Conservation (phyloP, 148 eudicot species). For the Heliosperma pusillum region DNA sequence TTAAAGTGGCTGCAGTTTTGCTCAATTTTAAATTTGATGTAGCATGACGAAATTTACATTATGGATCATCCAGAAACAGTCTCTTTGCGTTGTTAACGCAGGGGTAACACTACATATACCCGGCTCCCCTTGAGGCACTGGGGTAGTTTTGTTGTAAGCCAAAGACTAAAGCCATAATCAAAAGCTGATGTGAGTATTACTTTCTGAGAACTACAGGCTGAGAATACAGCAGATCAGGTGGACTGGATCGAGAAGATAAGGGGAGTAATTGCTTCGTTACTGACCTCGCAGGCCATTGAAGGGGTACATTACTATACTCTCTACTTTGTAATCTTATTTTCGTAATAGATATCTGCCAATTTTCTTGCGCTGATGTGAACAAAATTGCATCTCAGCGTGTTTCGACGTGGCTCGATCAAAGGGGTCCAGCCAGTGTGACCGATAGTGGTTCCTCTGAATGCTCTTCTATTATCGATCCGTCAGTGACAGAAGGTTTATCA, state of each 20-base stretch:
- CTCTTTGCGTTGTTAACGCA: too few relatives aligned
- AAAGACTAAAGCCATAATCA: not conserved
- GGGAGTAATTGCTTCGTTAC: constrained; percentile 79
- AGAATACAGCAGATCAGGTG: constrained; percentile 74
- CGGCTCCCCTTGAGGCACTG: not conserved
- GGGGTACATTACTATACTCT: constrained; percentile 45
- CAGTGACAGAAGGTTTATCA: constrained; percentile 28
- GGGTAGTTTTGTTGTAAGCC: not conserved
- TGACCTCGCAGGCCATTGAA: constrained; percentile 67
- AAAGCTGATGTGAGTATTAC: constrained; percentile 1
- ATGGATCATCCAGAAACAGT: not conserved
- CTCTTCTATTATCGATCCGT: constrained; percentile 37
- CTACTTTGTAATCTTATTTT: not conserved
- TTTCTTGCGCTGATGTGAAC: constrained; percentile 10
- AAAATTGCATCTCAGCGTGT: constrained; percentile 38
- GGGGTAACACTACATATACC: not conserved
- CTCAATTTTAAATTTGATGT: not conserved
- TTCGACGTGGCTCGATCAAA: constrained; percentile 46
- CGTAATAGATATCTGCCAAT: not conserved
- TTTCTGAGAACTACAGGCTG: constrained; percentile 63
- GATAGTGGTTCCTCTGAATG: constrained; percentile 47
- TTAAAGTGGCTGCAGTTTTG: not conserved
- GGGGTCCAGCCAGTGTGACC: constrained; percentile 25
- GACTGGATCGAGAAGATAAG: constrained; percentile 97
- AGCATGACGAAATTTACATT: not conserved